Evolutionary conservation across 768 basidiomycete species (phyloP).

Genomic region (Porpolomopsis calyptriformis): DNA sequence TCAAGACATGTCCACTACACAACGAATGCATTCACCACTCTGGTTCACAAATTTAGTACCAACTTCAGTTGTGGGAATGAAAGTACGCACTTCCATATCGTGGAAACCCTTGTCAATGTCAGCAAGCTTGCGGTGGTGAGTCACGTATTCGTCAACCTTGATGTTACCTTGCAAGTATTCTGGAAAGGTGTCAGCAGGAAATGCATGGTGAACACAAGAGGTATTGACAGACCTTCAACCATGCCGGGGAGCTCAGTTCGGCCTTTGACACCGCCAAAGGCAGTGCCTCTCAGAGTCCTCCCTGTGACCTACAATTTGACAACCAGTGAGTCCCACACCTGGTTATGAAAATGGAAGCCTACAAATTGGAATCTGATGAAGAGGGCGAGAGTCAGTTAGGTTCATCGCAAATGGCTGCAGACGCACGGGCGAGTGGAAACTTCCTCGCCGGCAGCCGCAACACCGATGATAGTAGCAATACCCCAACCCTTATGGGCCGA

Average conservation of each 20-base stretch:
- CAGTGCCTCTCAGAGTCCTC: constrained; percentile 87
- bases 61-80: too few relatives aligned
- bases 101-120: constrained; percentile 84
- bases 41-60: constrained; percentile 22
- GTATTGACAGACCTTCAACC: constrained; percentile 55
- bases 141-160: constrained; percentile 94
- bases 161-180: constrained; percentile 76
- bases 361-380: constrained; percentile 43
- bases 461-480: constrained; percentile 89
- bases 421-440: constrained; percentile 80
- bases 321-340: constrained; percentile 10
- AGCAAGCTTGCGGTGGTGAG: constrained; percentile 64
- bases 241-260: constrained; percentile 91
- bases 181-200: constrained; percentile 18
- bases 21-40: constrained; percentile 86
- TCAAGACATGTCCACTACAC: constrained; percentile 83
- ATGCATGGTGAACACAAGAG: not conserved
- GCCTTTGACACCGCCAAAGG: constrained; percentile 98
- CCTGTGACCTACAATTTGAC: constrained; percentile 57
- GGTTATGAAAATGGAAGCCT: constrained; percentile 10
- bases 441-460: constrained; percentile 94
- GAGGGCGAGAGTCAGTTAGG: constrained; percentile 2
- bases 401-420: not conserved
- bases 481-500: constrained; percentile 99
- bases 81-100: constrained; percentile 65